A percentile compares a stretch with the other conserved stretches of the same genome.
These are phyloP conservation scores for Boletus subcaerulescens DNA, from an alignment of 768 basidiomycete species.

Conservation along the genomic window DNA sequence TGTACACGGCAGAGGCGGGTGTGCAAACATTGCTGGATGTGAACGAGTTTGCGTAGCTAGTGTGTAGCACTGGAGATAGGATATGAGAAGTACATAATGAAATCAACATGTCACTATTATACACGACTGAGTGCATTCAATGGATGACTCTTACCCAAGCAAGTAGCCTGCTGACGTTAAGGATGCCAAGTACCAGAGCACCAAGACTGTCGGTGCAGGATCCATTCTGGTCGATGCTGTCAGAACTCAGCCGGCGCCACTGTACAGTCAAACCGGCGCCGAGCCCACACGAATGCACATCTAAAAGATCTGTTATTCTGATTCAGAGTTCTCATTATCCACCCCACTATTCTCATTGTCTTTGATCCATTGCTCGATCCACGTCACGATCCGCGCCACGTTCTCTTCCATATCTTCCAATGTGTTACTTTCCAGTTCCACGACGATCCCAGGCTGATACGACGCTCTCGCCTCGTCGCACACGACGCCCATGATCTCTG, in stretches of 20 bases:
- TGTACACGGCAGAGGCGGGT: background rate
- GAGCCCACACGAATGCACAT: no score
- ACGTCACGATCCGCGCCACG: constrained; percentile 80
- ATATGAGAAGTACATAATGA: background rate
- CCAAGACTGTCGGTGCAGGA: no score
- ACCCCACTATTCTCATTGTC: constrained; percentile 11
- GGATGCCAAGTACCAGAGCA: no score
- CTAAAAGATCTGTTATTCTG: background rate
- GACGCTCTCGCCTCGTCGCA: constrained; percentile 84
- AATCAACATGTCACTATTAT: background rate
- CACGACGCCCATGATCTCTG: constrained; percentile 96
- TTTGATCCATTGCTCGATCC: constrained; percentile 76
- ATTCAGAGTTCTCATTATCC: background rate
- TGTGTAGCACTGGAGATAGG: background rate
- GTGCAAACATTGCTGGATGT: constrained; percentile 7
- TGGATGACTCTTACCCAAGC: no score
- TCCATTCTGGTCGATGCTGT: no score
- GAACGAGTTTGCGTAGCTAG: background rate
- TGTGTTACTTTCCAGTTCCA: constrained; percentile 76
- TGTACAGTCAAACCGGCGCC: no score
- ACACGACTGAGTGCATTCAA: background rate
- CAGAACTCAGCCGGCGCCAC: no score
- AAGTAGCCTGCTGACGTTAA: no score
- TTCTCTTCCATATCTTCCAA: constrained; percentile 84
- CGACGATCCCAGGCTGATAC: constrained; percentile 82